Evolutionary conservation across 345 rosid species (phyloP).

Genomic region (Litchi chinensis): DNA sequence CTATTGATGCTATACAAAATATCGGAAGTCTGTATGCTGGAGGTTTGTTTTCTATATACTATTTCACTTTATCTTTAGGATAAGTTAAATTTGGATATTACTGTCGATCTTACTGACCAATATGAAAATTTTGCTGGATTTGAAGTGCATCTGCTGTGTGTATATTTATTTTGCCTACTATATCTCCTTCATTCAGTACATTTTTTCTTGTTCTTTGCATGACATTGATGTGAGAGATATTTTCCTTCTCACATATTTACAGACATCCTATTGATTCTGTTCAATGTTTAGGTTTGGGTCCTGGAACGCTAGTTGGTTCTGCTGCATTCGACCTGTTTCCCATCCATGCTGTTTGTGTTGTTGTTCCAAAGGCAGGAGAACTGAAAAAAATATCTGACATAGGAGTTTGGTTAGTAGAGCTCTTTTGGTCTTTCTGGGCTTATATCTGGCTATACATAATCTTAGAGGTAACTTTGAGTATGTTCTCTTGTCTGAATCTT

Average conservation of each 20-base stretch:
- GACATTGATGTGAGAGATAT: neutral
- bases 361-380: conserved; percentile 95
- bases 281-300: conserved; percentile 71
- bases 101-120: neutral
- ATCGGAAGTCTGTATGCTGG: conserved; percentile 74
- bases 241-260: too few species aligned
- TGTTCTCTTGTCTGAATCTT: conserved; percentile 7
- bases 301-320: conserved; percentile 98
- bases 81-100: conserved; percentile 5
- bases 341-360: conserved; percentile 93
- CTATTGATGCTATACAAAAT: conserved; percentile 81
- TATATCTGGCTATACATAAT: conserved; percentile 94
- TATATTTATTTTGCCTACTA: conserved; percentile 4
- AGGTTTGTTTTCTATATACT: conserved; percentile 48
- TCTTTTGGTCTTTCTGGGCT: conserved; percentile 98
- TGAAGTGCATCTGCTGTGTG: neutral
- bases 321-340: conserved; percentile 99
- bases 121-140: neutral
- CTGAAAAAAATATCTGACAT: conserved; percentile 91
- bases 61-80: neutral
- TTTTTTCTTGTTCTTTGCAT: neutral
- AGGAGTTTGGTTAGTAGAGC: conserved; percentile 95
- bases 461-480: conserved; percentile 58
- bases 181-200: neutral
- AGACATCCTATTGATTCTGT: conserved; percentile 8